phyloP scores from a whole-genome alignment of 495 filamentous ascomycete species.

The Tricharina praecox region DNA sequence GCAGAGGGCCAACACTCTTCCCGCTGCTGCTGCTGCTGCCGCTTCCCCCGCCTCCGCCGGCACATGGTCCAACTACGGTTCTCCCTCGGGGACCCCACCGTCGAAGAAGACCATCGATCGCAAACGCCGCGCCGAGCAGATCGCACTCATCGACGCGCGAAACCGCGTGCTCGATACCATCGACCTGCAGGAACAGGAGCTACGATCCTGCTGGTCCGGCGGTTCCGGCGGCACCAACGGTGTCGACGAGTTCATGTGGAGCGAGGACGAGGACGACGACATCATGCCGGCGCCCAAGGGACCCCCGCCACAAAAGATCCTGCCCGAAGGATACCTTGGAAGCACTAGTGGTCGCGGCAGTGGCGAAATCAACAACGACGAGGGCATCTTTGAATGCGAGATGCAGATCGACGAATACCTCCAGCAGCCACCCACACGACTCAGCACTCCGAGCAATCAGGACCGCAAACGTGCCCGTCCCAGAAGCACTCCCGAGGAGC shows the following conservation, averaged over 20 bases:
- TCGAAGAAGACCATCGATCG: not conserved
- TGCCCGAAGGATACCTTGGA: slow-evolving; percentile 9
- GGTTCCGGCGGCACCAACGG: slow-evolving; percentile 26
- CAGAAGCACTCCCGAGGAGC: slow-evolving; percentile 4
- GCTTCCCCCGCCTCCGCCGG: not conserved
- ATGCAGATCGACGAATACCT: slow-evolving; percentile 5
- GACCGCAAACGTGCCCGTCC: slow-evolving; percentile 1
- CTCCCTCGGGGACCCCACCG: not conserved
- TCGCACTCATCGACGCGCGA: slow-evolving; percentile 15
- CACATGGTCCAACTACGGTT: not conserved
- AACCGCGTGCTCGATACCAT: slow-evolving; percentile 17
- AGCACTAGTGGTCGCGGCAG: not conserved
- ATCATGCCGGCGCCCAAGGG: slow-evolving; percentile 13
- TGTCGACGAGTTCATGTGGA: slow-evolving; percentile 27
- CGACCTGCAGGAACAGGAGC: slow-evolving; percentile 20
- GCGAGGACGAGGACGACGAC: slow-evolving; percentile 27
- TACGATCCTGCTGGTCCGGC: slow-evolving; percentile 20
- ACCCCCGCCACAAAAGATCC: slow-evolving; percentile 13
- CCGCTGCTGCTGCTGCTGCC: not conserved
- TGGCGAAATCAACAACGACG: slow-evolving; percentile 5
- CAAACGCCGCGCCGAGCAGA: slow-evolving; percentile 5
- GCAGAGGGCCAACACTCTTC: slow-evolving; percentile 13
- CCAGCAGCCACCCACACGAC: slow-evolving; percentile 16
- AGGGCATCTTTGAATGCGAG: slow-evolving; percentile 20
- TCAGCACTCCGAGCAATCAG: not conserved